Conservation (phyloP, 2,329 filamentous ascomycete species). For the Stemphylium vesicarium region DNA sequence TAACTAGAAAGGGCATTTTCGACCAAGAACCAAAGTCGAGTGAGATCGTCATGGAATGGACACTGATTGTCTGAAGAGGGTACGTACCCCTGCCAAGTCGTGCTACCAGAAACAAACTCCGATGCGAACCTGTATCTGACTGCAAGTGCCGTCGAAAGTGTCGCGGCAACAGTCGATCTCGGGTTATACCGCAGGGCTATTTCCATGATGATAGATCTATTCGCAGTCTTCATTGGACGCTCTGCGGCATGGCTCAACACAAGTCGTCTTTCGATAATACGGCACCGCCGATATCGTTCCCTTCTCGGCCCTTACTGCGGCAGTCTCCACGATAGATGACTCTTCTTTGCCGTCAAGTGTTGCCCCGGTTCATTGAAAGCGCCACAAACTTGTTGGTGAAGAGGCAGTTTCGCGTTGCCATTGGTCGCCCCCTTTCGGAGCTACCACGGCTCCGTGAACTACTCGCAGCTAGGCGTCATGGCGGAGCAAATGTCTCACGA, state of each 20-base stretch:
- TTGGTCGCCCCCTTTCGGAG: constrained; percentile 15
- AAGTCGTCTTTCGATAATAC: constrained; percentile 4
- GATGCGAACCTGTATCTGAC: not conserved
- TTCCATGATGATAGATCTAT: not conserved
- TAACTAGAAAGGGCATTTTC: not conserved
- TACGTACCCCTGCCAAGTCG: constrained; percentile 5
- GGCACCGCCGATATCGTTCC: constrained; percentile 18
- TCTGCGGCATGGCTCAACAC: not conserved
- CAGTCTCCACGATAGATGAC: not conserved
- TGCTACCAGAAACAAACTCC: not conserved
- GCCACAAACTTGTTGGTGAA: constrained; percentile 11
- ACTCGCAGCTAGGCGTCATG: constrained; percentile 7
- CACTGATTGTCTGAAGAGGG: not conserved
- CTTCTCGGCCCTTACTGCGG: constrained; percentile 3
- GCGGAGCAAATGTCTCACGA: constrained; percentile 15
- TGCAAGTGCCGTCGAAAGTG: no score
- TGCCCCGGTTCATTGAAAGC: constrained; percentile 16
- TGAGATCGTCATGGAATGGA: not conserved
- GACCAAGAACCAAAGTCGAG: not conserved
- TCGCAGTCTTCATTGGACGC: not conserved
- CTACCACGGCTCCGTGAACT: constrained; percentile 6
- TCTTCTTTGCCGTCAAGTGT: not conserved
- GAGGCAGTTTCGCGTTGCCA: constrained; percentile 2
- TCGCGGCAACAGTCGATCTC: no score
- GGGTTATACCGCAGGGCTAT: no score